Conservation (phyloP, 2,329 filamentous ascomycete genomes). For the Curvularia eragrostidis region DNA sequence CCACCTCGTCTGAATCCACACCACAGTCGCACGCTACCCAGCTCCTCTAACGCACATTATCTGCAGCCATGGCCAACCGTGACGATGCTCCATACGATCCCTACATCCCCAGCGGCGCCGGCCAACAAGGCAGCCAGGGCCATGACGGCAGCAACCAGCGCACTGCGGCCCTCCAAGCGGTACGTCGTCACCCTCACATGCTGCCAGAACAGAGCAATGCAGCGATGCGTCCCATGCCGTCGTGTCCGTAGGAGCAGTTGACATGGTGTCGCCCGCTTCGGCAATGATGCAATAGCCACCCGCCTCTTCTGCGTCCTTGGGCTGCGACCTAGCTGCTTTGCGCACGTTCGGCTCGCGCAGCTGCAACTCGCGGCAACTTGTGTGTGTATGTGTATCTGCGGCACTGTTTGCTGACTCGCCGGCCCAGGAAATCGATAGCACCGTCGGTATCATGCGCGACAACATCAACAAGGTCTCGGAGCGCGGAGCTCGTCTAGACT, state of each 20-base stretch:
- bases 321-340: neutral
- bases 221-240: constrained; percentile 1
- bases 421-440: constrained; percentile 93
- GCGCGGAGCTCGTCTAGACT: constrained; percentile 87
- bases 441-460: constrained; percentile 91
- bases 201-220: constrained; percentile 7
- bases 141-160: constrained; percentile 67
- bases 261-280: constrained; percentile 14
- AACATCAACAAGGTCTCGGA: constrained; percentile 98
- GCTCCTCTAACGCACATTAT: constrained; percentile 10
- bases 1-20: constrained; percentile 20
- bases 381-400: constrained; percentile 5
- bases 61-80: constrained; percentile 54
- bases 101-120: constrained; percentile 76
- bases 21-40: constrained; percentile 26
- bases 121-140: constrained; percentile 58
- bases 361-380: neutral
- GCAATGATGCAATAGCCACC: constrained; percentile 15
- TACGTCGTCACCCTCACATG: constrained; percentile 54
- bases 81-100: constrained; percentile 77
- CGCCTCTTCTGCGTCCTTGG: neutral
- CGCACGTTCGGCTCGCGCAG: constrained; percentile 2
- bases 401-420: constrained; percentile 20
- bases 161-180: constrained; percentile 80
- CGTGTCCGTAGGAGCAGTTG: constrained; percentile 7